Evolutionary conservation across 345 rosid species (phyloP), one percentile per base, ranked within the genome.

Genomic region (Sonneratia alba): DNA sequence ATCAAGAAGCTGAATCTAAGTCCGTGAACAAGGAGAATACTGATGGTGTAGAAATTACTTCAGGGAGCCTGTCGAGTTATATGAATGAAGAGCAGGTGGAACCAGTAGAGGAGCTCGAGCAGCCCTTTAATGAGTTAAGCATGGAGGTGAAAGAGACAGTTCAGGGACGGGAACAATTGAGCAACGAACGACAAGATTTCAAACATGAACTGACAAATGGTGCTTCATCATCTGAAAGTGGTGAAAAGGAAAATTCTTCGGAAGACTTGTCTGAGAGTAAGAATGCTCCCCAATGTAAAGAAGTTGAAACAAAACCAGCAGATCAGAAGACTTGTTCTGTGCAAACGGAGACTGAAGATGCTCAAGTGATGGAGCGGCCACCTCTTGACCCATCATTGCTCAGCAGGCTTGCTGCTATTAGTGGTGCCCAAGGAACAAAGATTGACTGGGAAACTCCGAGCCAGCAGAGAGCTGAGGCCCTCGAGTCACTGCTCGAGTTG

Each of bases 401-500:
- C 73, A 87, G 85, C 77, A 85, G 67, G 70, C 86, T 87, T 38
- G 77, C 96, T 10, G 91, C 81, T 21, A 48, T 82, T 53, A 79
- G 81, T 56, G 71, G 74, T 22, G 87, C 7, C 3, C 66, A 78
- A 22, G 95, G 77, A 56, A 82, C 73, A 32, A 88, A 82, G 84
- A 71, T 70, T 3, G 81, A 74, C 13, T 78, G 84, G 83, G 89
- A 85, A 79, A 83, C 82, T 57, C 90, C 92, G 3, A 77, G 85
- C 74, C 96, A 85, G 82, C 86, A 89, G 55, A 83, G 99, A 81
- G 98, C 98, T 7, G 88, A 86, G 61, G 99, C 99, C 11, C 74
- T 95, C 51, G 99, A 95, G 79, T 92, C 98, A 66, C 76, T 95
- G 81, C 86, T 95, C 3, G 99, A 95, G 86, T 82, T 90, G 55